Conservation (phyloP, 2,329 filamentous ascomycete genomes). For the Fusarium sp. region DNA sequence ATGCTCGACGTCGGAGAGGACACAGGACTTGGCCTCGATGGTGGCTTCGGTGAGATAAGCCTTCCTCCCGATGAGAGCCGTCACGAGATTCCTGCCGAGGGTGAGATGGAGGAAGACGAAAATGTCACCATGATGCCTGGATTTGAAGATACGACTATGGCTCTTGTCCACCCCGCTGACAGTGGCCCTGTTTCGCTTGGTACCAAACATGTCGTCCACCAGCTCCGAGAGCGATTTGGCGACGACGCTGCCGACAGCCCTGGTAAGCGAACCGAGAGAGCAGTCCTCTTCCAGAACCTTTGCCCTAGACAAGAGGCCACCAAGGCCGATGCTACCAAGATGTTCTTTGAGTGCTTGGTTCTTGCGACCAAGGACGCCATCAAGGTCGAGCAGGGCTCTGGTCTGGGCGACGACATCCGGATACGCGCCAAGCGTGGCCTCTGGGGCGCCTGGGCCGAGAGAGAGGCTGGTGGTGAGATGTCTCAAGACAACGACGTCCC, state of each 20-base stretch:
- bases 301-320: constrained; percentile 84
- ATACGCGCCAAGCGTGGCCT: constrained; percentile 94
- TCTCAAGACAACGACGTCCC: constrained; percentile 61
- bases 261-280: constrained; percentile 78
- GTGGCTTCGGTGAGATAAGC: constrained; percentile 63
- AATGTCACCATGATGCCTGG: constrained; percentile 64
- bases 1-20: constrained; percentile 74
- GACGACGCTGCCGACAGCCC: constrained; percentile 75
- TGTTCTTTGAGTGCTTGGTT: constrained; percentile 98
- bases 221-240: constrained; percentile 90
- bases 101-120: constrained; percentile 59
- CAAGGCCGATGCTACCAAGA: constrained; percentile 94
- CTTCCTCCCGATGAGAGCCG: constrained; percentile 71
- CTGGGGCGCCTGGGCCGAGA: constrained; percentile 96
- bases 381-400: constrained; percentile 88
- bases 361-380: constrained; percentile 98
- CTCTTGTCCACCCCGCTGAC: constrained; percentile 83
- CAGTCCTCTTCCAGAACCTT: constrained; percentile 90
- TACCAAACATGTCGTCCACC: constrained; percentile 95
- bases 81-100: constrained; percentile 72
- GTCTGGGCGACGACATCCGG: constrained; percentile 82
- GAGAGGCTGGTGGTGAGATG: constrained; percentile 73
- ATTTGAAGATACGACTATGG: constrained; percentile 83
- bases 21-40: constrained; percentile 64
- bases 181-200: constrained; percentile 88